A percentile compares a stretch with the other conserved stretches of the same genome.
These are phyloP conservation scores for Comarum palustre DNA, from an alignment of 306 rosid genomes.

Conservation along the genomic window DNA sequence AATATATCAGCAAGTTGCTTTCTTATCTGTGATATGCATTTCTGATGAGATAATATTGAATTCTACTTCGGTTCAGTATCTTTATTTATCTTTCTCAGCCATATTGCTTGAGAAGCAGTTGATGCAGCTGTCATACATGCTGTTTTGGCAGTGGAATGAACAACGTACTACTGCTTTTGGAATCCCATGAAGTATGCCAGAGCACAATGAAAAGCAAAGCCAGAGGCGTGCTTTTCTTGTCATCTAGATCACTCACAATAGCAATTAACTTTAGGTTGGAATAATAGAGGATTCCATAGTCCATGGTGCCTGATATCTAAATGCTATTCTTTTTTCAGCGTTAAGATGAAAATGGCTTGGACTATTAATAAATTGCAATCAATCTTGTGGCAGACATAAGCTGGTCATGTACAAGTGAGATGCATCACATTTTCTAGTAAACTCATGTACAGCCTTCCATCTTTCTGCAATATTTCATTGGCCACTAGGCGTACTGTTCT, in stretches of 20 bases:
- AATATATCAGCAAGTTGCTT: slow-evolving; percentile 1
- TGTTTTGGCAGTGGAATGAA: neutral
- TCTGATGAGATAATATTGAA: neutral
- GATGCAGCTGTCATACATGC: neutral
- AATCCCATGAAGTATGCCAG: neutral
- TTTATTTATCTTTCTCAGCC: neutral
- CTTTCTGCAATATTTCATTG: neutral
- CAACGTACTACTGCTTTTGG: neutral
- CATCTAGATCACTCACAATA: neutral
- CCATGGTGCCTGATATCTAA: neutral
- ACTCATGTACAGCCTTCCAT: neutral
- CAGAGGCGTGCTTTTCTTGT: neutral
- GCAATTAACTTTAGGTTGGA: neutral
- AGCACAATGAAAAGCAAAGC: neutral
- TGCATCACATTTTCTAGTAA: neutral
- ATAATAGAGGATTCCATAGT: neutral
- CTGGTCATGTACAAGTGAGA: neutral
- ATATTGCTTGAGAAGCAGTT: neutral
- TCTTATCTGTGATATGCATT: neutral
- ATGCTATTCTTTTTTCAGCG: neutral
- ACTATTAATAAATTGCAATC: neutral
- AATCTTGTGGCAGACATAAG: neutral
- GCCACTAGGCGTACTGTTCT: neutral
- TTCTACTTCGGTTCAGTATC: neutral
- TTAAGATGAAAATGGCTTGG: neutral